Evolutionary conservation across 495 filamentous ascomycete species (phyloP).

Genomic region (Daldinia loculata): DNA sequence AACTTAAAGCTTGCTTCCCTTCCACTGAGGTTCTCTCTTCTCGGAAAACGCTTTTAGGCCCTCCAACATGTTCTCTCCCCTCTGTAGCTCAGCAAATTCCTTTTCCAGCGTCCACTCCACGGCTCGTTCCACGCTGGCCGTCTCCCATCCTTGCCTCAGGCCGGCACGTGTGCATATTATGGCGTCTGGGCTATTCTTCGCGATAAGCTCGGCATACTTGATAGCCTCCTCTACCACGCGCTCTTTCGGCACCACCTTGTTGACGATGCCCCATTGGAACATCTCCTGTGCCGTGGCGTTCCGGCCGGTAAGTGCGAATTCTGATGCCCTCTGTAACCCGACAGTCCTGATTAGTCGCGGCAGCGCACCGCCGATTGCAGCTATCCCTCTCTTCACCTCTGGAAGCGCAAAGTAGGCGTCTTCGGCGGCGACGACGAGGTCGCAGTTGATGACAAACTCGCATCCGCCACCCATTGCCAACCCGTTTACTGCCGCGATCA

Average conservation of each 20-base stretch:
- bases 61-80: constrained; percentile 51
- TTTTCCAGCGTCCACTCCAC: constrained; percentile 64
- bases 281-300: constrained; percentile 70
- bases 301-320: constrained; percentile 77
- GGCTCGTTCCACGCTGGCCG: constrained; percentile 68
- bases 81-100: constrained; percentile 55
- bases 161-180: constrained; percentile 74
- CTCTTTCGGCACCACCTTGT: constrained; percentile 67
- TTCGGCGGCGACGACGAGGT: constrained; percentile 72
- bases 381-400: constrained; percentile 76
- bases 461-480: constrained; percentile 78
- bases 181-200: constrained; percentile 74
- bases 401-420: constrained; percentile 72
- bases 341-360: constrained; percentile 75
- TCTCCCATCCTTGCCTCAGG: constrained; percentile 69
- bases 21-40: constrained; percentile 53
- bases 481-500: constrained; percentile 84
- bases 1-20: constrained; percentile 42
- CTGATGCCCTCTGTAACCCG: constrained; percentile 73
- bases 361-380: constrained; percentile 76
- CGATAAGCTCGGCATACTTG: constrained; percentile 61
- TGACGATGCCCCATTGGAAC: constrained; percentile 76
- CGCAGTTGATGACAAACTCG: constrained; percentile 78
- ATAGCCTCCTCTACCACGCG: constrained; percentile 63
- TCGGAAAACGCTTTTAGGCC: constrained; percentile 51